Conservation (phyloP, 345 rosid species). For the Laguncularia racemosa region DNA sequence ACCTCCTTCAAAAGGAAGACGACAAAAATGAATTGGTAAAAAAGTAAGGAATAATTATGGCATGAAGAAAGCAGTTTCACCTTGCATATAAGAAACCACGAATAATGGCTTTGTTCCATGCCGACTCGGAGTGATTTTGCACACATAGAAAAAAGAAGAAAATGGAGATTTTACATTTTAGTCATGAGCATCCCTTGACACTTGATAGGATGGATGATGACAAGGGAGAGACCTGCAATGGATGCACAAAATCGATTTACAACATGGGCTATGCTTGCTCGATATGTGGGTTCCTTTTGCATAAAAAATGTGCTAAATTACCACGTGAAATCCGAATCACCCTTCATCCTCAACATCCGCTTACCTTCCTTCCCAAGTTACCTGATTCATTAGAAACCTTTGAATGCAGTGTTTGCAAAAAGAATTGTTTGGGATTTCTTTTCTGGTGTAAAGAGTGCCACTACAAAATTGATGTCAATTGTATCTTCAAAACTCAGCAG, state of each 20-base stretch:
- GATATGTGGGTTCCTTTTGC: constrained; percentile 16
- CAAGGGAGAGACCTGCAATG: constrained; percentile 10
- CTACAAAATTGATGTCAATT: constrained; percentile 11
- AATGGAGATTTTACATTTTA: constrained; percentile 4
- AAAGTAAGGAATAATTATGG: no score
- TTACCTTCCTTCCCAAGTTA: constrained; percentile 3
- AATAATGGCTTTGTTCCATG: no score
- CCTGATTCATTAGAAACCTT: neutral
- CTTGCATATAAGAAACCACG: no score
- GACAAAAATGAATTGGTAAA: no score
- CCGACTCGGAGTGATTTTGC: no score
- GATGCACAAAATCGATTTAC: constrained; percentile 8
- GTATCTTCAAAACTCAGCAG: constrained; percentile 1
- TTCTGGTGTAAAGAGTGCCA: constrained; percentile 15
- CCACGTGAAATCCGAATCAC: constrained; percentile 11
- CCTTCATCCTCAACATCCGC: constrained; percentile 22
- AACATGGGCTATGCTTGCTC: constrained; percentile 9
- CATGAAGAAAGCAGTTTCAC: no score
- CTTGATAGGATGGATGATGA: constrained; percentile 1
- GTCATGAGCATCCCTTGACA: constrained; percentile 14
- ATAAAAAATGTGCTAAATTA: constrained; percentile 13
- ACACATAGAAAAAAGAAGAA: neutral
- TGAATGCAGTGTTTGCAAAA: constrained; percentile 11
- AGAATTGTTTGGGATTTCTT: constrained; percentile 1
- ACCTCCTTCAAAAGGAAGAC: no score